phyloP scores from a whole-genome alignment of 768 basidiomycete species.

The Termitomyces sp. region DNA sequence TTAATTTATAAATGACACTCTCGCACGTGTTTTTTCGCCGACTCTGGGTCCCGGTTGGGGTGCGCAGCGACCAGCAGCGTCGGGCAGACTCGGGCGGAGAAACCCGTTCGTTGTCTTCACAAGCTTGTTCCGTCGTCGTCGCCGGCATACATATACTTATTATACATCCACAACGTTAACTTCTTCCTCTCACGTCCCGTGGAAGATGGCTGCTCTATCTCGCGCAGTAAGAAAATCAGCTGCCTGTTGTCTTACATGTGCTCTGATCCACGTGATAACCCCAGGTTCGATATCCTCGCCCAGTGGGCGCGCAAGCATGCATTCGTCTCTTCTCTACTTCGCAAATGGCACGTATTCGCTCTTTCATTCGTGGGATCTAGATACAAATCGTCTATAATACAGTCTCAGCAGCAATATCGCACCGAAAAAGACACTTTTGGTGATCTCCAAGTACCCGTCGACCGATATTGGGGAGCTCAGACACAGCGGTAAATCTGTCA shows the following conservation, averaged over 20 bases:
- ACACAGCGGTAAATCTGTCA: conserved; percentile 70
- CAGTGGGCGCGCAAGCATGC: conserved; percentile 9
- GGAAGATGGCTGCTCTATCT: conserved; percentile 11
- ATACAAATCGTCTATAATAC: background rate
- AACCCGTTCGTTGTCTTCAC: conserved; percentile 11
- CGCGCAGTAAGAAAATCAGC: conserved; percentile 16
- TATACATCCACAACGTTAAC: background rate
- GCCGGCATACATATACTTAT: background rate
- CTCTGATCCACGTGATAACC: conserved; percentile 25
- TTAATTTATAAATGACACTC: background rate
- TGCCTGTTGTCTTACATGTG: conserved; percentile 4
- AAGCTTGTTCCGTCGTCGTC: conserved; percentile 7
- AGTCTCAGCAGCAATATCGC: conserved; percentile 55
- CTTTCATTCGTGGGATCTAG: background rate
- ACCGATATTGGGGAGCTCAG: conserved; percentile 96
- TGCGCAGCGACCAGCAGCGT: background rate
- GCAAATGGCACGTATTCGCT: conserved; percentile 21
- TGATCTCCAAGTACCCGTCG: conserved; percentile 72
- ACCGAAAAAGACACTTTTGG: conserved; percentile 94
- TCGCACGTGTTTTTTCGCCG: conserved; percentile 14
- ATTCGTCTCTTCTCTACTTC: conserved; percentile 29
- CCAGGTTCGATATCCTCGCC: conserved; percentile 22
- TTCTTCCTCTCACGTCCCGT: background rate
- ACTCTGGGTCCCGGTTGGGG: conserved; percentile 6
- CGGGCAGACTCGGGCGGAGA: conserved; percentile 20